Evolutionary conservation across 2,329 filamentous ascomycete species (phyloP), one percentile per base, ranked within the genome.

Genomic region (Sordariomycetes sp.): DNA sequence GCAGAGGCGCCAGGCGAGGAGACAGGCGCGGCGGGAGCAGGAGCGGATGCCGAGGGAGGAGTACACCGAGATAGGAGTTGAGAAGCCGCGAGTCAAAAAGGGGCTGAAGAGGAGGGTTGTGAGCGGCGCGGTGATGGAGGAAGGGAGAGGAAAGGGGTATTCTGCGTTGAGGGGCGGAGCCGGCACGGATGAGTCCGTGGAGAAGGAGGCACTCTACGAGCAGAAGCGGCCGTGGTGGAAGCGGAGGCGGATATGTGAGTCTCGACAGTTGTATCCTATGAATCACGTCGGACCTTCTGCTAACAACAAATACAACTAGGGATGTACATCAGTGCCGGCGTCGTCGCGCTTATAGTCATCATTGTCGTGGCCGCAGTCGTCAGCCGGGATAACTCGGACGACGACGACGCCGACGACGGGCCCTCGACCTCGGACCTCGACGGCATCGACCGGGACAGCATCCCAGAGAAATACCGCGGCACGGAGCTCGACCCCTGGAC

Each of bases 121-220:
- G 22, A 89, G 86, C 61, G 86, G 85, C 22, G 83, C 84, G 0
- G 70, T 86, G 20, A 72, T 87, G 62, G 86, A 89, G 64, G 86
- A 89, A 66, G 86, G 85, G 0, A 69, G 73, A 67, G 86, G 85
- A 0, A 69, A 73, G n/a, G 69, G 69, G 7, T 66, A 62, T 22
- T 68, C 69, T 6, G 68, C 66, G 2, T 56, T 78, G 6, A 68
- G 76, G 59, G 76, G 77, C 5, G 76, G 76, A 63, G 69, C 62
- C 63, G 72, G 64, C 68, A 76, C 74, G 74, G 74, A 70, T 70
- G 65, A 78, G 64, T 73, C 77, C 64, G 67, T 72, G 65, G 70
- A 77, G 64, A 76, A 79, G 68, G 71, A 78, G 68, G 58, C 53
- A 4, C 25, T 52, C 15, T 51, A 48, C 17, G 39, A 55, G 39